Evolutionary conservation across 1,139 yeast genomes (phyloP), one percentile per base, ranked within the genome.

Genomic region (Saccharomyces hybrid): DNA sequence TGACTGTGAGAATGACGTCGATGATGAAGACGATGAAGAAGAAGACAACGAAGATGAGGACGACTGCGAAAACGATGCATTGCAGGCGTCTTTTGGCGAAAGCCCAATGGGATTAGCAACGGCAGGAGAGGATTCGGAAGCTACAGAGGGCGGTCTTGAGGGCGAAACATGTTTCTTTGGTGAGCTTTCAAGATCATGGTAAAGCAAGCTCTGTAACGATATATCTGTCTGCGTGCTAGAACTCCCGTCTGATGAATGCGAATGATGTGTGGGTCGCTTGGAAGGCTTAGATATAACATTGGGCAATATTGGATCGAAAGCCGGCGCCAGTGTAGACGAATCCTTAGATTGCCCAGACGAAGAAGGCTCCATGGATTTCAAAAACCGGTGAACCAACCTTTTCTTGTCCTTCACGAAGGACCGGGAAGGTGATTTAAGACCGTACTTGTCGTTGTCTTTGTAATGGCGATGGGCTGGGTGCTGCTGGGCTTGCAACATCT

Each of bases 331-430:
- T 25, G 11, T 11, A 16, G 44, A 38, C 2, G 44, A 16, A n/a
- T 50, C 14, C 6, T 23, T 11, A 41, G 46, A 41, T 13, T 51
- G 44, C 9, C n/a, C 7, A 11, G 44, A 38, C 16, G 44, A 20
- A 9, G 44, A 38, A 5, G 44, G 44, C 8, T 46, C 53, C 23
- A 51, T 46, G 1, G 61, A 57, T 25, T 57, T 55, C 31, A 64
- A 50, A 53, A 64, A 65, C 48, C 63, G 68, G 48, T 62, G 56
- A 2, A 64, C 69, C 27, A 66, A 48, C 49, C 69, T 55, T 48
- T 62, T 64, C 28, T 51, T 49, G 34, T 49, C 55, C 47, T 47
- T 50, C 2, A 47, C 51, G 23, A 29, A 50, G 3, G 41, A 34
- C 20, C 42, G 51, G 8, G 51, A 42, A 5, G 48, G 48, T n/a